These are phyloP conservation scores for Auricularia cornea DNA, from an alignment of 768 basidiomycete genomes.

Conservation along the genomic window DNA sequence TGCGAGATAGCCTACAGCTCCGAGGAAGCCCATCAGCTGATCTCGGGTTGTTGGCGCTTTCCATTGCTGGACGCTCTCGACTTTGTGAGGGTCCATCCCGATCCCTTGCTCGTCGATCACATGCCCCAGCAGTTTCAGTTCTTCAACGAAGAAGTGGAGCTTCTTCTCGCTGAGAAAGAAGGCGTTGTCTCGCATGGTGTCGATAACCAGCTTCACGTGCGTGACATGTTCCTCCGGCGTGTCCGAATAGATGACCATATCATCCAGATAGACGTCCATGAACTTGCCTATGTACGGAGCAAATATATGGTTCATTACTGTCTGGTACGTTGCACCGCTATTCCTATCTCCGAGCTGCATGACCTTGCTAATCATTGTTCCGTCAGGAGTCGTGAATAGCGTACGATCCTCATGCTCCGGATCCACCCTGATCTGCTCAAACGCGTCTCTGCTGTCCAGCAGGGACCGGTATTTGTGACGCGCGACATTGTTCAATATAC, in stretches of 20 bases:
- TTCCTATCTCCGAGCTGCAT: slow-evolving; percentile 29
- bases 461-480: slow-evolving; percentile 13
- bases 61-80: slow-evolving; percentile 27
- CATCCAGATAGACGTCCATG: slow-evolving; percentile 29
- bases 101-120: slow-evolving; percentile 33
- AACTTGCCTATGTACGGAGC: slow-evolving; percentile 20
- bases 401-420: slow-evolving; percentile 14
- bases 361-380: slow-evolving; percentile 35
- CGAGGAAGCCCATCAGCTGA: slow-evolving; percentile 27
- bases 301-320: slow-evolving; percentile 36
- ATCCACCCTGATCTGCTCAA: slow-evolving; percentile 22
- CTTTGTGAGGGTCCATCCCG: slow-evolving; percentile 36
- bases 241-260: slow-evolving; percentile 27
- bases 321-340: slow-evolving; percentile 33
- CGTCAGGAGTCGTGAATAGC: slow-evolving; percentile 30
- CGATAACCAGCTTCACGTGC: slow-evolving; percentile 25
- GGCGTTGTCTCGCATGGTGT: slow-evolving; percentile 24
- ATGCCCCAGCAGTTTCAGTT: slow-evolving; percentile 28
- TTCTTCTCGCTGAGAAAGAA: slow-evolving; percentile 31
- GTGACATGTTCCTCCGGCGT: slow-evolving; percentile 20
- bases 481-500: slow-evolving; percentile 17
- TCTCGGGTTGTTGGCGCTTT: slow-evolving; percentile 23
- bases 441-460: slow-evolving; percentile 24
- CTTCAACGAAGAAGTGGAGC: slow-evolving; percentile 21
- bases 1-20: slow-evolving; percentile 24